Evolutionary conservation across 345 rosid species (phyloP), one percentile per base, ranked within the genome.

Genomic region (Hibiscus trionum): DNA sequence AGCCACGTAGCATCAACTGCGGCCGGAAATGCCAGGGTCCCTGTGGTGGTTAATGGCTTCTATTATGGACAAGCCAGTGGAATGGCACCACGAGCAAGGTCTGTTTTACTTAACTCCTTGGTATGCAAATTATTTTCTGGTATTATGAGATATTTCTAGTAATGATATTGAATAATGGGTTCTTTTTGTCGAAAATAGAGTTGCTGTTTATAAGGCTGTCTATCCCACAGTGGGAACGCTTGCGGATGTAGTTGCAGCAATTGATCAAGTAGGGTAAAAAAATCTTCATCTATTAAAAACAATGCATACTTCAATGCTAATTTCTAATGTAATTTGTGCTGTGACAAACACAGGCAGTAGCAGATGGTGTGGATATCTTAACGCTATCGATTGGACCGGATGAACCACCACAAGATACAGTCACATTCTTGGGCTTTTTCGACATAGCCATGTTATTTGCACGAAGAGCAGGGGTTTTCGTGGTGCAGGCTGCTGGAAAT

Each of bases 31-130:
- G 72, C 81, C 5, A 88, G 88, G 57, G 88, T 91, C 71, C 95
- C 97, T 33, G 97, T 94, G 74, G 73, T 80, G 52, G 86, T 83
- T 35, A 82, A 88, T 75, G 91, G 94, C 47, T 88, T 83, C 84
- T 73, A 75, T 42, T 88, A 91, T 1, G 98, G 97, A 2, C 79
- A 75, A 72, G 90, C 96, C 47, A 87, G 90, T 31, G 98, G 97
- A 70, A 88, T 90, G 89, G 97, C 95, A 0, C 98, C 98, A 16
- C 81, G 86, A 11, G 91, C 98, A 52, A 81, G 96, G 98, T 93
- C 70, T 1, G 74, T 62, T 78, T 53, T 33, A 7, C 39, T 67
- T n/a, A 17, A 2, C 19, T 19, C 68, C 16, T 61, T 50, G 24
- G 24, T 21, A 31, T 4, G 33, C 33, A 31, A 31, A 31, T 31